A percentile compares a stretch with the other conserved stretches of the same genome.
Evolutionary conservation across 352 stramenopile species (phyloP).

Genomic region (Phytopythium aichiense): DNA sequence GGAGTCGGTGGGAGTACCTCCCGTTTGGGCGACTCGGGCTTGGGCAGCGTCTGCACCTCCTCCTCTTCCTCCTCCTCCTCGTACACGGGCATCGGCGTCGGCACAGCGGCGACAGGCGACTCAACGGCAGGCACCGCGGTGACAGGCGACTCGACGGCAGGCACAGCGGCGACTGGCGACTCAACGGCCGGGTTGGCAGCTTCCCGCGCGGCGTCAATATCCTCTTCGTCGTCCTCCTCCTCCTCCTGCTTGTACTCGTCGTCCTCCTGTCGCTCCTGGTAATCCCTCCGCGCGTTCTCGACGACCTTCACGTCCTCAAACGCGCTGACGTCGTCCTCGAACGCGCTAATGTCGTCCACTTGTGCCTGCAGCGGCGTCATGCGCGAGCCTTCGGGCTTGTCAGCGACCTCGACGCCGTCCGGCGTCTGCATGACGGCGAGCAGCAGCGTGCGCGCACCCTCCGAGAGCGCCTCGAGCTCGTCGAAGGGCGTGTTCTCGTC

Average conservation of each 20-base stretch:
- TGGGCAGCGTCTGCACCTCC: background rate
- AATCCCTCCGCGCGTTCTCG: slow-evolving; percentile 4
- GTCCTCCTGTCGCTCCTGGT: background rate
- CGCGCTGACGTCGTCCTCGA: slow-evolving; percentile 30
- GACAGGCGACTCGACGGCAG: slow-evolving; percentile 1
- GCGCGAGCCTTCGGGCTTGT: background rate
- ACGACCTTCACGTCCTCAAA: slow-evolving; percentile 3
- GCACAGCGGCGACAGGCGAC: background rate
- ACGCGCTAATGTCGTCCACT: slow-evolving; percentile 13
- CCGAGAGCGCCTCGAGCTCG: slow-evolving; percentile 82
- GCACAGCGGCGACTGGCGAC: background rate
- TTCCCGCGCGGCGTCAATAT: background rate
- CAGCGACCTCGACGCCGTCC: slow-evolving; percentile 65
- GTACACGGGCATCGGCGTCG: background rate
- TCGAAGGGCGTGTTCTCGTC: slow-evolving; percentile 84
- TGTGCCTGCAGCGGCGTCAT: slow-evolving; percentile 8
- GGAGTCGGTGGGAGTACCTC: slow-evolving; percentile 19
- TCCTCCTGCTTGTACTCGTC: background rate
- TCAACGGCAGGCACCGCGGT: background rate
- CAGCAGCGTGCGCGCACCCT: slow-evolving; percentile 78
- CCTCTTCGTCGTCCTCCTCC: background rate
- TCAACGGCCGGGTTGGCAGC: background rate
- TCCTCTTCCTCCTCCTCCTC: slow-evolving; percentile 13
- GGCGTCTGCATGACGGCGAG: slow-evolving; percentile 87
- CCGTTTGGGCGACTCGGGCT: slow-evolving; percentile 14